Base-by-base conservation (phyloP, 768 basidiomycete species). In the Dentipellis fragilis region DNA sequence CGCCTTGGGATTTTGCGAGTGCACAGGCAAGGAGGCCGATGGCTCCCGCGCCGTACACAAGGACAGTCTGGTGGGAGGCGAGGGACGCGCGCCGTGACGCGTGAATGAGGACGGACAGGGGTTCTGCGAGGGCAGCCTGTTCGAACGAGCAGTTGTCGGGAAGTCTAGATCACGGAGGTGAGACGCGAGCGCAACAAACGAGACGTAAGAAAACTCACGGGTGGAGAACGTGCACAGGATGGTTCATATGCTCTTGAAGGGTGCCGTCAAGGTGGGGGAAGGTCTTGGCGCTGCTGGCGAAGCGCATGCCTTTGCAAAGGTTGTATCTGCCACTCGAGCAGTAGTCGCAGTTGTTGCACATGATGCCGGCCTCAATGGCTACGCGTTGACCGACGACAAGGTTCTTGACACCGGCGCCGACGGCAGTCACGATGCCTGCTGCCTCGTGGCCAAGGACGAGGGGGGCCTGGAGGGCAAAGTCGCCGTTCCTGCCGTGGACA, bases 251-350 rank as follows among this genome's bases (percentile, higher is more conserved):
- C 51, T 81, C 79, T 68, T 93, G 89, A 35, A 98, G 80, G 10
- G 93, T 95, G 8, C 94, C 94, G 63, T 98, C 94, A 29, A 85
- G 76, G 66, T 98, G 94, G 52, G 94, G 94, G 69, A 86, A 93
- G 22, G 89, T 89, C 66, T 93, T 87, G 46, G 94, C 94, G 57
- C 84, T 87, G 59, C 83, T 85, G 61, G 87, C 88, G 74, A 97
- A 98, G 61, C 89, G 81, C 83, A 98, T 83, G 61, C 76, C 74
- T 58, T 84, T 84, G 78, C 94, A 98, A 57, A 98, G 81, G 73
- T 98, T 97, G 74, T 97, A 98, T 19, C 91, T 80, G 12, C 88
- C 89, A 58, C 80, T 75, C 38, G 70, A 60, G 71, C 90, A 93
- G 67, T 75, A 84, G 35, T 73, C 68, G 71, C 89, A 93, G 42